Conservation (phyloP, 2,329 filamentous ascomycete species). For the Colletotrichum tofieldiae region DNA sequence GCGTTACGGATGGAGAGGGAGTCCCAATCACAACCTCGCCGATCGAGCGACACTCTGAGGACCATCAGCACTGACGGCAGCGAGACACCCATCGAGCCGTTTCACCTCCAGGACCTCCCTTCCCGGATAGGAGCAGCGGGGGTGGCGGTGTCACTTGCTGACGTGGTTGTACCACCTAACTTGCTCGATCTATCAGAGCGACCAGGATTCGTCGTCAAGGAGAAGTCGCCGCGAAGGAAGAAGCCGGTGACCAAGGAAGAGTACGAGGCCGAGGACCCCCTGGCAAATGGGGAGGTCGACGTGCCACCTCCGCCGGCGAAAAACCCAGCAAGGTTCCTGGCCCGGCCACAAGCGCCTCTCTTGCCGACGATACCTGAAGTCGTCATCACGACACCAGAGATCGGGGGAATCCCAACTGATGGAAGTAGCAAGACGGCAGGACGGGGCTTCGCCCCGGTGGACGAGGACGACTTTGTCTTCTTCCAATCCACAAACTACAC, state of each 20-base stretch:
- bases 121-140: conserved; percentile 59
- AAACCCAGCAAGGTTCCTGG: conserved; percentile 46
- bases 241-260: conserved; percentile 14
- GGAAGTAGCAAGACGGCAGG: conserved; percentile 11
- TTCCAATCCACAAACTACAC: conserved; percentile 66
- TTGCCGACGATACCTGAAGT: conserved; percentile 62
- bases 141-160: conserved; percentile 49
- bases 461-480: conserved; percentile 64
- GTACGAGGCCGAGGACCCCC: conserved; percentile 28
- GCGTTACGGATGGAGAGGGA: conserved; percentile 48
- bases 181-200: conserved; percentile 46
- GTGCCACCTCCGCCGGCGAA: conserved; percentile 53
- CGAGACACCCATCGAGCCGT: conserved; percentile 63
- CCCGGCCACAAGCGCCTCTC: conserved; percentile 41
- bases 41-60: conserved; percentile 50
- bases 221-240: conserved; percentile 35
- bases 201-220: conserved; percentile 46
- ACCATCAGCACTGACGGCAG: conserved; percentile 50
- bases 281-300: neutral
- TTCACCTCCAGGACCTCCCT: conserved; percentile 65
- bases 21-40: conserved; percentile 49
- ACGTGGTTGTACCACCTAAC: conserved; percentile 48
- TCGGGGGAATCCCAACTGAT: conserved; percentile 6
- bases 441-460: conserved; percentile 47
- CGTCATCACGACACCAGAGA: conserved; percentile 44